These are phyloP conservation scores for Austroboletus festivus DNA, from an alignment of 768 basidiomycete genomes.

Conservation along the genomic window DNA sequence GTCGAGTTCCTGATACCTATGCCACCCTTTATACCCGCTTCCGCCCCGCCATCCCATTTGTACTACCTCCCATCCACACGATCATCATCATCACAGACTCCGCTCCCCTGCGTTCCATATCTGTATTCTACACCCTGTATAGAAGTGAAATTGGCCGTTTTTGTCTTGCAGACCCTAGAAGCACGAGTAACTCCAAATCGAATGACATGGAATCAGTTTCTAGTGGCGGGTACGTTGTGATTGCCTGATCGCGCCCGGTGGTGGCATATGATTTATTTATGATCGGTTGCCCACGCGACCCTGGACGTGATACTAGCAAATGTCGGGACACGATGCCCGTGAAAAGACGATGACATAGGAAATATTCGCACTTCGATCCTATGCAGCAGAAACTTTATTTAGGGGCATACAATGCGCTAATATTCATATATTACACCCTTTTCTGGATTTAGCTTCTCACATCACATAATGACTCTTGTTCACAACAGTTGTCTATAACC, in stretches of 20 bases:
- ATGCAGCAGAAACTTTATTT: too few species aligned
- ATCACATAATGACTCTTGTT: too few species aligned
- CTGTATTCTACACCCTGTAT: slow-evolving; percentile 21
- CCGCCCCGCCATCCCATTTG: slow-evolving; percentile 24
- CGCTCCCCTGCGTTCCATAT: slow-evolving; percentile 7
- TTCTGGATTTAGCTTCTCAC: too few species aligned
- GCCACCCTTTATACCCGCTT: slow-evolving; percentile 28
- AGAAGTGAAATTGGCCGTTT: slow-evolving; percentile 6
- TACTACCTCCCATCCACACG: slow-evolving; percentile 22
- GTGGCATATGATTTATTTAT: not conserved
- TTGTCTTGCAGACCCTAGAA: not conserved
- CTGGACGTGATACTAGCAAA: too few species aligned
- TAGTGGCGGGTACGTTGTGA: too few species aligned
- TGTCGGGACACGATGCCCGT: too few species aligned
- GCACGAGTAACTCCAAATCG: not conserved
- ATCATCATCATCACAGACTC: slow-evolving; percentile 15
- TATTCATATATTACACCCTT: too few species aligned
- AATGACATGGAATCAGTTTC: not conserved
- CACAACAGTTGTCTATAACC: too few species aligned
- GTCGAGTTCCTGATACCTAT: slow-evolving; percentile 30
- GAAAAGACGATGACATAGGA: too few species aligned
- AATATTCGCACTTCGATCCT: too few species aligned
- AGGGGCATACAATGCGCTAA: too few species aligned
- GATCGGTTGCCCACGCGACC: not conserved
- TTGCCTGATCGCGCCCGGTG: not conserved